Evolutionary conservation across 2,329 filamentous ascomycete genomes (phyloP).

Genomic region (Pseudogymnoascus sp.): DNA sequence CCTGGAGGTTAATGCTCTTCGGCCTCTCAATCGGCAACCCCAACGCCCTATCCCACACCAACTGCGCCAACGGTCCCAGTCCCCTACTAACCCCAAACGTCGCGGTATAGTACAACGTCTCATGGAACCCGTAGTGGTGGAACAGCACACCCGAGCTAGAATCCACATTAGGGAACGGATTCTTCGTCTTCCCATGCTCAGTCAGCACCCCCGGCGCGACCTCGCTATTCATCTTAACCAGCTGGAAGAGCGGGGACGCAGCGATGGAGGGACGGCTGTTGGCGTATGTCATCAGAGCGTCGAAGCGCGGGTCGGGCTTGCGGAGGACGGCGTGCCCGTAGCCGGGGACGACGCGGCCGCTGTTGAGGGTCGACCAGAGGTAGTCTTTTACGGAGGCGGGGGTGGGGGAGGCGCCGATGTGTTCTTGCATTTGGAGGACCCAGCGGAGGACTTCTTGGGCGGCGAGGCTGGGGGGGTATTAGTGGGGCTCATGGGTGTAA

Average conservation of each 20-base stretch:
- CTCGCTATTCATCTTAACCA: slow-evolving; percentile 87
- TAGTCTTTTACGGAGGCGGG: slow-evolving; percentile 80
- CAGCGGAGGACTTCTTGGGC: slow-evolving; percentile 96
- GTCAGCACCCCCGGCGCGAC: slow-evolving; percentile 84
- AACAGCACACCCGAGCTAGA: slow-evolving; percentile 88
- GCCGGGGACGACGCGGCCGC: slow-evolving; percentile 85
- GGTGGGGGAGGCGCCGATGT: slow-evolving; percentile 68
- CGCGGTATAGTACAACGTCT: slow-evolving; percentile 87
- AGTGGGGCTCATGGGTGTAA: neutral
- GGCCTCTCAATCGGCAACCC: slow-evolving; percentile 94
- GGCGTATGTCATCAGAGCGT: slow-evolving; percentile 95
- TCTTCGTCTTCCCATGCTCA: slow-evolving; percentile 97
- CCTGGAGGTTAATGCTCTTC: slow-evolving; percentile 92
- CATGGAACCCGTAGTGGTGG: slow-evolving; percentile 95
- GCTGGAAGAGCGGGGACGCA: slow-evolving; percentile 79
- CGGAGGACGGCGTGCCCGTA: slow-evolving; percentile 94
- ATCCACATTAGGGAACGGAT: slow-evolving; percentile 96
- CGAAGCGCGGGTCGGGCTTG: slow-evolving; percentile 93
- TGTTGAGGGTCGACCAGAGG: slow-evolving; percentile 88
- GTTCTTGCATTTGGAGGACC: slow-evolving; percentile 91
- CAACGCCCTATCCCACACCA: slow-evolving; percentile 91
- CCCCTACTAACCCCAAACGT: slow-evolving; percentile 62
- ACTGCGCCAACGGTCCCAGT: slow-evolving; percentile 81
- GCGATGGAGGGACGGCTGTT: slow-evolving; percentile 76
- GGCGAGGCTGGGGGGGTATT: slow-evolving; percentile 45